These are phyloP conservation scores for Gigaspora rosea DNA, from an alignment of 192 early-diverging fungal genomes.

Conservation along the genomic window DNA sequence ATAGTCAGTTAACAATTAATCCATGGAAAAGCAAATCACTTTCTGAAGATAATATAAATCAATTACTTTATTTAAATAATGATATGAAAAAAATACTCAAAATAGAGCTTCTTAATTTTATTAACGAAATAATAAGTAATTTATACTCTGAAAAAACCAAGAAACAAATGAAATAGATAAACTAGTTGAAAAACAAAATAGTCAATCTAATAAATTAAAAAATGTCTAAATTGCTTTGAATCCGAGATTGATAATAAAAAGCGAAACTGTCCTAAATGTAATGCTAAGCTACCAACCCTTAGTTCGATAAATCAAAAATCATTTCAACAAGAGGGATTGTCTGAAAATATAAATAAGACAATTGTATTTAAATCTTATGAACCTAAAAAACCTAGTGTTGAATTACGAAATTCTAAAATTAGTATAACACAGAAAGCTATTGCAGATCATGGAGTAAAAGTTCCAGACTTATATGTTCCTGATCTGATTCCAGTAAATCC, in stretches of 20 bases:
- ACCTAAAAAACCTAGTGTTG: background rate
- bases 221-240: constrained; percentile 1
- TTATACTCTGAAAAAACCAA: background rate
- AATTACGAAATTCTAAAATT: background rate
- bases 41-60: background rate
- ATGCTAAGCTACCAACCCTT: background rate
- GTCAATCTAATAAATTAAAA: background rate
- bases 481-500: background rate
- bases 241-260: background rate
- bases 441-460: background rate
- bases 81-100: background rate
- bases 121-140: background rate
- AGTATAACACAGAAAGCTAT: constrained; percentile 8
- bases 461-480: background rate
- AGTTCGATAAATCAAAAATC: background rate
- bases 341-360: background rate
- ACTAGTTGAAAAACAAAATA: background rate
- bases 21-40: background rate
- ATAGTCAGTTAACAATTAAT: background rate
- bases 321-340: too few species aligned
- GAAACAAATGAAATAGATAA: background rate
- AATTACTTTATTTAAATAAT: background rate
- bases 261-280: background rate
- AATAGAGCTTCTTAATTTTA: background rate
- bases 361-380: background rate